phyloP scores from a whole-genome alignment of 2,329 filamentous ascomycete genomes.

The Penicillium thymicola region DNA sequence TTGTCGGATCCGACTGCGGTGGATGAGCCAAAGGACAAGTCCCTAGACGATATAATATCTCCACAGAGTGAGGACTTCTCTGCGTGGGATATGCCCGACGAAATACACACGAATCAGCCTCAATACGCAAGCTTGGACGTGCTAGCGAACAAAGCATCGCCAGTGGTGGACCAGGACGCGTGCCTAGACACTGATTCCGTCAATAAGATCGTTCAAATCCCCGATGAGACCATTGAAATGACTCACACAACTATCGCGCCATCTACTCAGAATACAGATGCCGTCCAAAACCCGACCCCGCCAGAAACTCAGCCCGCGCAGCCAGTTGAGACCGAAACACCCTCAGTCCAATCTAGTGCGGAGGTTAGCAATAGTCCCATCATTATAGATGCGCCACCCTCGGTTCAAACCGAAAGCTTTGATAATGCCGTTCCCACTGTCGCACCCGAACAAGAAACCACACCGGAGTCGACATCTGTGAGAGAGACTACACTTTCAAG shows the following conservation, averaged over 20 bases:
- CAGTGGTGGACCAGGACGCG: background rate
- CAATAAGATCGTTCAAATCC: background rate
- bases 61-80: conserved; percentile 18
- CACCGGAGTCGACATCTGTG: background rate
- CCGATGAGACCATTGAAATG: background rate
- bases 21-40: conserved; percentile 12
- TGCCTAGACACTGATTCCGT: background rate
- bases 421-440: background rate
- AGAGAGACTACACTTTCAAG: background rate
- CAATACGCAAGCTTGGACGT: conserved; percentile 6
- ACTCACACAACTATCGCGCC: background rate
- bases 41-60: conserved; percentile 11
- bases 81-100: conserved; percentile 19
- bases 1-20: conserved; percentile 16
- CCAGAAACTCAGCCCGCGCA: background rate
- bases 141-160: conserved; percentile 2
- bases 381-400: background rate
- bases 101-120: conserved; percentile 1
- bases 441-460: background rate
- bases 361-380: background rate
- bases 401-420: background rate
- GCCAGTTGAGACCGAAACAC: background rate
- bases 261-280: background rate
- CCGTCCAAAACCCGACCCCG: background rate
- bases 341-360: background rate